Conservation (phyloP, 1,139 yeast species). For the Scheffersomyces lignicola region DNA sequence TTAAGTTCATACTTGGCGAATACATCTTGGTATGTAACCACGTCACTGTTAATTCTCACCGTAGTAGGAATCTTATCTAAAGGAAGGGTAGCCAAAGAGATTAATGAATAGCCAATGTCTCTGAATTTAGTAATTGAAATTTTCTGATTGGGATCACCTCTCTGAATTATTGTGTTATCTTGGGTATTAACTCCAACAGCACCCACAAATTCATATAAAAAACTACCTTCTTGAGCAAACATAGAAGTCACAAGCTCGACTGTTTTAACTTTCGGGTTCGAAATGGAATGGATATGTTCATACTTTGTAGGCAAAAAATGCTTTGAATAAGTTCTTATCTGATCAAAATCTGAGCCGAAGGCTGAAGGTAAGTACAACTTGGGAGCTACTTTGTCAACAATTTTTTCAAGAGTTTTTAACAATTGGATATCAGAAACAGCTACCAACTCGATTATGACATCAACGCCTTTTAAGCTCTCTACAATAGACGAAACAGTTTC, state of each 20-base stretch:
- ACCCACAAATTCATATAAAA: conserved; percentile 33
- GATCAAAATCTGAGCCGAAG: conserved; percentile 48
- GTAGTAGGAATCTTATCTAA: conserved; percentile 43
- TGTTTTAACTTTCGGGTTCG: conserved; percentile 52
- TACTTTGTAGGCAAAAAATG: conserved; percentile 39
- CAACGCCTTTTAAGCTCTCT: conserved; percentile 45
- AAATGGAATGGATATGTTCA: conserved; percentile 37
- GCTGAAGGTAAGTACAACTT: conserved; percentile 63
- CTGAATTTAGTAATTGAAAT: conserved; percentile 31
- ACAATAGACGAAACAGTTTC: conserved; percentile 24
- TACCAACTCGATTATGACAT: conserved; percentile 50
- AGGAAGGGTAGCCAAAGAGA: conserved; percentile 35
- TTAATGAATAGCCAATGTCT: conserved; percentile 53
- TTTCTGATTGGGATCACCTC: conserved; percentile 41
- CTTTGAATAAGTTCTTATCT: conserved; percentile 24
- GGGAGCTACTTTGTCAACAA: conserved; percentile 44
- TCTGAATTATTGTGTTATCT: conserved; percentile 33
- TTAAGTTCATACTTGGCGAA: conserved; percentile 41
- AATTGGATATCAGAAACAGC: conserved; percentile 22
- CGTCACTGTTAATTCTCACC: conserved; percentile 46
- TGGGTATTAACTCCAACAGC: conserved; percentile 39
- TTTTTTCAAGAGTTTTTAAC: conserved; percentile 25
- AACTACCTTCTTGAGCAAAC: conserved; percentile 44
- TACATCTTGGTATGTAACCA: conserved; percentile 36
- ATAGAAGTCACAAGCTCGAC: conserved; percentile 47